Conservation (phyloP, 1,284 basidiomycete species). For the Ceratobasidium theobromae region DNA sequence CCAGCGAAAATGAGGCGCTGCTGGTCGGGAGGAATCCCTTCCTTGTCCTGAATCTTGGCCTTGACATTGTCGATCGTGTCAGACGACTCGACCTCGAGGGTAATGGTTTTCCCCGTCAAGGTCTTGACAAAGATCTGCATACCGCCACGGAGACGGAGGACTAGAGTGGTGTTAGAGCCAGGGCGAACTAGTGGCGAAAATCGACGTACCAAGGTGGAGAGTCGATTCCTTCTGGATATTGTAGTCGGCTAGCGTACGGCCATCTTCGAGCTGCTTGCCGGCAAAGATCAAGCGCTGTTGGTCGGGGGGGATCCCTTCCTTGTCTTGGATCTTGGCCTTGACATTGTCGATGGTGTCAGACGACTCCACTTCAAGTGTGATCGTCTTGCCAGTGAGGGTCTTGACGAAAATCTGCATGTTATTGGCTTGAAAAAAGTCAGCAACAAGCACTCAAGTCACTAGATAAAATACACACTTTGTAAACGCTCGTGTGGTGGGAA, state of each 20-base stretch:
- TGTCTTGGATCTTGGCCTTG: constrained; percentile 54
- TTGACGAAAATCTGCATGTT: constrained; percentile 53
- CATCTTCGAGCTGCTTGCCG: constrained; percentile 93
- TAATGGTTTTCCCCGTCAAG: constrained; percentile 54
- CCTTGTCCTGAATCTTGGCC: constrained; percentile 54
- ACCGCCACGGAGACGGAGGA: constrained; percentile 44
- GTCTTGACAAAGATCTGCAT: constrained; percentile 54
- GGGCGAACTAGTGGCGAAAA: neutral
- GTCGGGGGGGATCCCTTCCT: constrained; percentile 54
- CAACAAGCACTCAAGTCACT: constrained; percentile 37
- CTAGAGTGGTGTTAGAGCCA: too few species aligned
- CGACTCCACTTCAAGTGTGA: constrained; percentile 60
- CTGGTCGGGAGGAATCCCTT: constrained; percentile 49
- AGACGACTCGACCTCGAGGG: constrained; percentile 53
- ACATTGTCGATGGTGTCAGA: too few species aligned
- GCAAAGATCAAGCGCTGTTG: constrained; percentile 59
- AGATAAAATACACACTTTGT: constrained; percentile 4
- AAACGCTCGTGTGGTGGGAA: constrained; percentile 1
- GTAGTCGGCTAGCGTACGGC: too few species aligned
- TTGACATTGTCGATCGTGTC: too few species aligned
- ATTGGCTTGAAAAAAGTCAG: constrained; percentile 41
- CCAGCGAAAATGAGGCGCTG: constrained; percentile 50
- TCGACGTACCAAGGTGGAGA: constrained; percentile 70
- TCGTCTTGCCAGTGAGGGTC: constrained; percentile 58
- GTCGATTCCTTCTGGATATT: constrained; percentile 96